Percentiles rank a stretch among this genome's conserved stretches.
These are phyloP conservation scores for Sporothrix mexicana DNA, from an alignment of 2,329 filamentous ascomycete species.

Conservation along the genomic window DNA sequence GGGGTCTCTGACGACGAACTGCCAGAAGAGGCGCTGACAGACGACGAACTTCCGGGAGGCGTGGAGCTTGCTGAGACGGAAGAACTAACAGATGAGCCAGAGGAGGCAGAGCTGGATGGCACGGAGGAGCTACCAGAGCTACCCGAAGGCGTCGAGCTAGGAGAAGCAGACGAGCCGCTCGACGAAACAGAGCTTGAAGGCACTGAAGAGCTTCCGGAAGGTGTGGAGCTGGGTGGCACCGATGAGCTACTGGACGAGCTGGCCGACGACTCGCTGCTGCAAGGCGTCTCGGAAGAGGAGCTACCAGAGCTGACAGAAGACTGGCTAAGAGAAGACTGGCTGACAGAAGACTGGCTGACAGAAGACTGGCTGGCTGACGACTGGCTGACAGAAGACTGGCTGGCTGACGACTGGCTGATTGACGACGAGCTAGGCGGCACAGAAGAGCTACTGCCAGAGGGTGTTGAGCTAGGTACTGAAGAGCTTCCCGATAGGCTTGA, in stretches of 20 bases:
- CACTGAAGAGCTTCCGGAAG: not conserved
- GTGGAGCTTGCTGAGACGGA: not conserved
- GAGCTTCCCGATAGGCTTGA: not conserved
- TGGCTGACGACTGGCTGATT: no score
- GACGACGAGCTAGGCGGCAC: not conserved
- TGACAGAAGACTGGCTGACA: not conserved
- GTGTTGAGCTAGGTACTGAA: not conserved
- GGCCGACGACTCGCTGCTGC: not conserved
- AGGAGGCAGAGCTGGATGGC: no score
- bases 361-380: no score
- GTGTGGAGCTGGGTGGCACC: not conserved
- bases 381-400: not conserved
- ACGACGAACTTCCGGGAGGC: no score
- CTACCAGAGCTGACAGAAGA: not conserved
- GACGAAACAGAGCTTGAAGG: not conserved
- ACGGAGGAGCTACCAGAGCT: not conserved
- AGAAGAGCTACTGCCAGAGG: not conserved
- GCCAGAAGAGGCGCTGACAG: no score
- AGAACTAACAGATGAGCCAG: not conserved
- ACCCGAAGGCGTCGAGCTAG: conserved; percentile 9
- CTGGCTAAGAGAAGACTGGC: not conserved
- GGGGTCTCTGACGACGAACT: no score
- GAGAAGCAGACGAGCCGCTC: not conserved
- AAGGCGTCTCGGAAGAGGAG: not conserved
- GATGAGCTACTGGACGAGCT: not conserved